Conservation (phyloP, 768 basidiomycete species). For the Nevesoporus exiguus region DNA sequence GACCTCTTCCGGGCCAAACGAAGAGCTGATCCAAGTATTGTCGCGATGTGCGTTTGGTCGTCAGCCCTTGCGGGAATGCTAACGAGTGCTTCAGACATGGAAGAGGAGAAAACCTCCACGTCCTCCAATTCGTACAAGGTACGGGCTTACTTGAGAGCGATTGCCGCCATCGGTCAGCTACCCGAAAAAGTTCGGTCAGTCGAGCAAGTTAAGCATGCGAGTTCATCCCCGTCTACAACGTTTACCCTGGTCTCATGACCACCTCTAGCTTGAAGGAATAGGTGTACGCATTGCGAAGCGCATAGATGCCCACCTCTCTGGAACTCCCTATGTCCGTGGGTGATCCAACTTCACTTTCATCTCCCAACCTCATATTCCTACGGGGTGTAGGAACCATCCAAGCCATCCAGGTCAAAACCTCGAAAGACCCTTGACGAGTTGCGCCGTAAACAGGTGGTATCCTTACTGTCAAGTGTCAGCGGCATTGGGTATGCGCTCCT, state of each 20-base stretch:
- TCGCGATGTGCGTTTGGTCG: conserved; percentile 35
- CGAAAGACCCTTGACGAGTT: conserved; percentile 26
- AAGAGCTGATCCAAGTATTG: conserved; percentile 40
- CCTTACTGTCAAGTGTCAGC: conserved; percentile 37
- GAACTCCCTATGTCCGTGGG: conserved; percentile 36
- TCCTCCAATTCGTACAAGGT: conserved; percentile 47
- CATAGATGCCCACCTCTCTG: conserved; percentile 41
- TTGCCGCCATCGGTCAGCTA: conserved; percentile 39
- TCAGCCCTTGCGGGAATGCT: not conserved
- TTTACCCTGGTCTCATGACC: conserved; percentile 7
- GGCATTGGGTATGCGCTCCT: conserved; percentile 46
- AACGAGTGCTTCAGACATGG: conserved; percentile 31
- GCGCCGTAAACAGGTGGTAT: conserved; percentile 27
- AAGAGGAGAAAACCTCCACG: conserved; percentile 38
- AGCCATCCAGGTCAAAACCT: conserved; percentile 2
- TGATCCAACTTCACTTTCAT: conserved; percentile 7
- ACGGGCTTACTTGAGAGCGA: conserved; percentile 48
- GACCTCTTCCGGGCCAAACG: conserved; percentile 29
- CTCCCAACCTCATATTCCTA: conserved; percentile 2
- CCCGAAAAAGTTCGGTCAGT: conserved; percentile 43
- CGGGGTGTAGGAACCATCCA: conserved; percentile 17
- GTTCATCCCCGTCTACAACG: conserved; percentile 1
- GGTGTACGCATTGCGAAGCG: conserved; percentile 42
- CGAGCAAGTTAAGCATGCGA: conserved; percentile 35
- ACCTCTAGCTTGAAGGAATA: conserved; percentile 30